These are phyloP conservation scores for Balakata baccata DNA, from an alignment of 345 rosid species.

Conservation along the genomic window DNA sequence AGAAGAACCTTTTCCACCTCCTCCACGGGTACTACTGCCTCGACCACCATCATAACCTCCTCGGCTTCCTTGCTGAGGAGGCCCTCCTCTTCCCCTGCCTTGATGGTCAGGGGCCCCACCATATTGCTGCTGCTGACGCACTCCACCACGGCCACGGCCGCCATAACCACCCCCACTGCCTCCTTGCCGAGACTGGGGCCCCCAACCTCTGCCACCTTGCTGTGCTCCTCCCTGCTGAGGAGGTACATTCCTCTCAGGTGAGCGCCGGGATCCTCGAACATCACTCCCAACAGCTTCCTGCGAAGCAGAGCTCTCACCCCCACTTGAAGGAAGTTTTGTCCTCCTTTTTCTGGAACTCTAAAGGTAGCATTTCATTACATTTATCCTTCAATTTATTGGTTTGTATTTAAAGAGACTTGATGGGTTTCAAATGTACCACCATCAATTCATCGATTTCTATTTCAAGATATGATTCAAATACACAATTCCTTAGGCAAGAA, in stretches of 20 bases:
- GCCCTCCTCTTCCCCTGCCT: slow-evolving; percentile 76
- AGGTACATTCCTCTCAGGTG: slow-evolving; percentile 34
- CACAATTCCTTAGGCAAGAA: too few species aligned
- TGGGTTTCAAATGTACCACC: too few species aligned
- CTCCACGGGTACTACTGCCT: slow-evolving; percentile 43
- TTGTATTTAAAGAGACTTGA: too few species aligned
- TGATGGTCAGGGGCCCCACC: slow-evolving; percentile 61
- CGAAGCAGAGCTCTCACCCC: slow-evolving; percentile 67
- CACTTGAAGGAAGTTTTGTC: slow-evolving; percentile 47
- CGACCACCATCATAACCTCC: slow-evolving; percentile 48
- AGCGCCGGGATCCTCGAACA: slow-evolving; percentile 55
- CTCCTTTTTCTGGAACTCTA: slow-evolving; percentile 85
- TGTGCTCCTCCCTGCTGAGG: slow-evolving; percentile 39
- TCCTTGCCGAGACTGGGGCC: slow-evolving; percentile 58
- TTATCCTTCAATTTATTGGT: too few species aligned
- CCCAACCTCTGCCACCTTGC: slow-evolving; percentile 45
- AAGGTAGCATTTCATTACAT: too few species aligned
- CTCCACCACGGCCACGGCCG: slow-evolving; percentile 50
- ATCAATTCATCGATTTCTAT: too few species aligned
- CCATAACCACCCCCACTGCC: slow-evolving; percentile 47
- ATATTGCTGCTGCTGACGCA: slow-evolving; percentile 37
- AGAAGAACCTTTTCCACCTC: slow-evolving; percentile 49
- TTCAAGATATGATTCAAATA: too few species aligned
- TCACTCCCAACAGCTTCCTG: slow-evolving; percentile 44
- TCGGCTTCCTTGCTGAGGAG: slow-evolving; percentile 60